These are phyloP conservation scores for Trichoderma sp. DNA, from an alignment of 2,329 filamentous ascomycete genomes.

Conservation along the genomic window DNA sequence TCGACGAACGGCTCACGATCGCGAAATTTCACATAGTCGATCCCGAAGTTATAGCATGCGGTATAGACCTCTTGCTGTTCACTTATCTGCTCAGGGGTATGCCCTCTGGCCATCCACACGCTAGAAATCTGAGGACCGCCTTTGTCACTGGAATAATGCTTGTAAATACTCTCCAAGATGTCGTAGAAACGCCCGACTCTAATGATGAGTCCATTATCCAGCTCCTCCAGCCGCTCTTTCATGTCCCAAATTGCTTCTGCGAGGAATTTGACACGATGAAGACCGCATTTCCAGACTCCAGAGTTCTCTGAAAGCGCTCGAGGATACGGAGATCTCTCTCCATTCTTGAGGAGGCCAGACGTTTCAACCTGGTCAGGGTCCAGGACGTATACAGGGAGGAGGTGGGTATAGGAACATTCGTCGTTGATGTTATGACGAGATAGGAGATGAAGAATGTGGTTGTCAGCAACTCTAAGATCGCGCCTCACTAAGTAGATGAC, in stretches of 20 bases:
- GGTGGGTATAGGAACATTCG: conserved; percentile 64
- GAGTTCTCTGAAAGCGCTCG: conserved; percentile 62
- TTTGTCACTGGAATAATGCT: conserved; percentile 44
- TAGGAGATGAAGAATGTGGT: conserved; percentile 67
- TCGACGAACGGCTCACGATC: conserved; percentile 81
- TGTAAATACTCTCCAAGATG: conserved; percentile 59
- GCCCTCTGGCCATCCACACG: conserved; percentile 74
- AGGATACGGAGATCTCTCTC: conserved; percentile 63
- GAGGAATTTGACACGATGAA: conserved; percentile 70
- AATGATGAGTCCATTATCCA: conserved; percentile 63
- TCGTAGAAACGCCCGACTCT: conserved; percentile 63
- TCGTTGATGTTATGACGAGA: conserved; percentile 35
- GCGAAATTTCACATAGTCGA: conserved; percentile 65
- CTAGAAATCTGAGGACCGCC: conserved; percentile 51
- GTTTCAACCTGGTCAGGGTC: conserved; percentile 71
- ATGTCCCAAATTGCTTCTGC: conserved; percentile 73
- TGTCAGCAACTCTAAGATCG: conserved; percentile 73
- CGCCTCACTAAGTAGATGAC: conserved; percentile 72
- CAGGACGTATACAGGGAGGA: conserved; percentile 72
- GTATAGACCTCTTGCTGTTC: conserved; percentile 61
- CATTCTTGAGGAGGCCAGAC: conserved; percentile 66
- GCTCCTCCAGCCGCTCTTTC: conserved; percentile 59
- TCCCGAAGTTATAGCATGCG: conserved; percentile 52
- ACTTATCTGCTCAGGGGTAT: conserved; percentile 66
- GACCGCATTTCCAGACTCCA: conserved; percentile 72